Base-by-base conservation (phyloP, 1,284 basidiomycete species). In the Sporisorium iseilematis-ciliati region DNA sequence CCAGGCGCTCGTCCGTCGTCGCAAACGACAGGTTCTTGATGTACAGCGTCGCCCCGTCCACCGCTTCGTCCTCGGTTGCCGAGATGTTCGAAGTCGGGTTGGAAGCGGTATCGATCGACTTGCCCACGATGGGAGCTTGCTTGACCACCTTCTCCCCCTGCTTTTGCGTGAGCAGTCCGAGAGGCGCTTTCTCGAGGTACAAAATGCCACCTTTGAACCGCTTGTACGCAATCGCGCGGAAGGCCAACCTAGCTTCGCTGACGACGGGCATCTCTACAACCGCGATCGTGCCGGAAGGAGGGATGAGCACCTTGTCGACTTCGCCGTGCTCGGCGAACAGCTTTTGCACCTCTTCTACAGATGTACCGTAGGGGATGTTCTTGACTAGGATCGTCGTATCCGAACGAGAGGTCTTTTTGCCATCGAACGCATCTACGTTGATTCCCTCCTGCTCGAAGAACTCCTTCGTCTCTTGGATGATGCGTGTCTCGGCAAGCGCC, bases 331-430 rank as follows among this genome's bases (percentile, higher is more conserved):
- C 88, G 33, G 90, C 89, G 81, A 99, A 97, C 46, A 98, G 84
- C 68, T 91, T 91, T 35, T 90, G 89, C 20, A 98, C 89, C 69
- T 92, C 90, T 12, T 90, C 89, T 0, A 88, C 87, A 1, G 91
- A 90, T 0, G 95, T 97, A 16, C 94, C 94, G 81, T 93, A 97
- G 0, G 96, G 95, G 48, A 99, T 95, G 86, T 99, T 98, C 88
- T 99, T 99, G 69, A 98, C 93, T 10, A 99, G 89, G 62, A 98
- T 91, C 49, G 89, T 91, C 0, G 93, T 95, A 78, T 93, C 90
- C 0, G 65, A 71, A 16, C 82, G 65, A 25, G 65, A 52, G 10
- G 33, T 56, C 41, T 51, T 62, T 10, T 60, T 62, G 14, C 55
- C 57, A 7, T 85, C 75, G 38, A 89, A 85, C 0, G 86, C 80